Base-by-base conservation (phyloP, 768 basidiomycete species). In the Ramaria rubella region DNA sequence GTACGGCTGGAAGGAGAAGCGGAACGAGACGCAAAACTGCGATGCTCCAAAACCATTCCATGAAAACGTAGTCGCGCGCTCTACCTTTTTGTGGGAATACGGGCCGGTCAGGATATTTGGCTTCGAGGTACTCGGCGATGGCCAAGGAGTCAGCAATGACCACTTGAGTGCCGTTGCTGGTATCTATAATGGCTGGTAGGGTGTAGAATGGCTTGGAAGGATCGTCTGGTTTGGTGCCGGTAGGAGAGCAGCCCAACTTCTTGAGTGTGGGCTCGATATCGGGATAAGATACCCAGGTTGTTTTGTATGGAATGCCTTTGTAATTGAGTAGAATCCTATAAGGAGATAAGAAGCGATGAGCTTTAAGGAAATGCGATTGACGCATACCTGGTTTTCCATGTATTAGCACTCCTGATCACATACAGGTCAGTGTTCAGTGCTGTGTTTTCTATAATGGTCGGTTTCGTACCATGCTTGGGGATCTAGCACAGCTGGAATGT, bases 61-160 rank as follows among this genome's bases (percentile, higher is more conserved):
- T 84, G 65, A 88, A 89, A 34, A 73, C 8, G 77, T 73, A 43
- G 57, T 90, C 86, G 42, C 87, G 67, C 1, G 86, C 85, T 3
- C 81, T 78, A 0, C 85, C 78, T 15, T 85, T 86, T 26, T 84
- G 83, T 0, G 87, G 87, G 59, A 86, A 82, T 6, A 89, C 75
- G 0, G 83, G 82, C 4, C 85, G 81, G 0, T 83, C 83, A 1
- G 86, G 85, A 60, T 85, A 87, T 0, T 77, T 71, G 3, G 72
- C 66, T 62, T 89, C 87, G 38, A 89, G 79, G 65, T 87, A 87
- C 60, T 87, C 86, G 1, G 82, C 82, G 57, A 90, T 90, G 54
- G 65, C 70, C 63, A 80, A 79, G 14, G 78, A 71, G 55, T 84
- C 81, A n/a, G 85, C 79, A 30, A 87, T 69, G 5, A 85, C 74